Evolutionary conservation across 345 rosid species (phyloP).

Genomic region (Ailanthus altissimus): DNA sequence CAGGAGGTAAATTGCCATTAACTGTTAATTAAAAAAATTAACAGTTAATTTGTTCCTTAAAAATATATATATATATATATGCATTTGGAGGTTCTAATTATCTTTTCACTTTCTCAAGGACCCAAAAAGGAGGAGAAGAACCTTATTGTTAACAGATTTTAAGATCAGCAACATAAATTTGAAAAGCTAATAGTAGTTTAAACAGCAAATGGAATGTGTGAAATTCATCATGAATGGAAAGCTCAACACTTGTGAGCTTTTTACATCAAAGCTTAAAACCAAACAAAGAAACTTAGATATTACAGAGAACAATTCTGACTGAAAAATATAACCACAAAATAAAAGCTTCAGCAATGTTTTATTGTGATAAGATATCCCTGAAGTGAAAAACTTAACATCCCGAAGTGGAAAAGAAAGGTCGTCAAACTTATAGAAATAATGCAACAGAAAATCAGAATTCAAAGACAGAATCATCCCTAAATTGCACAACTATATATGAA

Average conservation of each 20-base stretch:
- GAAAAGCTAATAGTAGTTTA: background rate
- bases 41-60: background rate
- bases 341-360: background rate
- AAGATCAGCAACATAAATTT: background rate
- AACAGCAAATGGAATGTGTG: background rate
- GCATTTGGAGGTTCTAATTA: too few relatives aligned
- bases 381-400: background rate
- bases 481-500: background rate
- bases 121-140: background rate
- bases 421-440: background rate
- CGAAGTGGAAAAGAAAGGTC: background rate
- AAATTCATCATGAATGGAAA: background rate
- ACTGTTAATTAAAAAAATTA: background rate
- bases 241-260: background rate
- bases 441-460: background rate
- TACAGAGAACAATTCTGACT: background rate
- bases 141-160: background rate
- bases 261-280: background rate
- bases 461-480: background rate
- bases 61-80: too few relatives aligned
- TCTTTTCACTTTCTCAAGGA: background rate
- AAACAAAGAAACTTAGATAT: background rate
- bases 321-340: background rate
- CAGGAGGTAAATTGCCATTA: background rate
- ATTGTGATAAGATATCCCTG: too few relatives aligned